Evolutionary conservation across 768 basidiomycete genomes (phyloP).

Genomic region (Termitomyces sp.): DNA sequence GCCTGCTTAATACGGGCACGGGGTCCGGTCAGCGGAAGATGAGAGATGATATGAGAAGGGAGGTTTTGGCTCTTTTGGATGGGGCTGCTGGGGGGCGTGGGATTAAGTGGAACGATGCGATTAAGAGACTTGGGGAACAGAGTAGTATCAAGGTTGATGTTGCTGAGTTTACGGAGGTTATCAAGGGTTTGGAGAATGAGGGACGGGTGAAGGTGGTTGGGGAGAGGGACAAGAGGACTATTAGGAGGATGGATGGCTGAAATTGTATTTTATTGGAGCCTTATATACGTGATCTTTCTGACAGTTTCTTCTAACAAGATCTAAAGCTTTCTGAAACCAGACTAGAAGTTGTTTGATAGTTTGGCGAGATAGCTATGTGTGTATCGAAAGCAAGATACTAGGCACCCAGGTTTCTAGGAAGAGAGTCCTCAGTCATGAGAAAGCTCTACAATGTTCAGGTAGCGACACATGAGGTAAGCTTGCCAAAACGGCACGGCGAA

Average conservation of each 20-base stretch:
- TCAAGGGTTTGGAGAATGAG: slow-evolving; percentile 77
- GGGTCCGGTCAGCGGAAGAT: slow-evolving; percentile 81
- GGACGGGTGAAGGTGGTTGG: slow-evolving; percentile 83
- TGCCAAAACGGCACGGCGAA: background rate
- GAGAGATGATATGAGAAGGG: slow-evolving; percentile 86
- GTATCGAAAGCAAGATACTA: background rate
- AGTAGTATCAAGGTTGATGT: slow-evolving; percentile 77
- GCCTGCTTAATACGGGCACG: slow-evolving; percentile 90
- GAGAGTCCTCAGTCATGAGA: background rate
- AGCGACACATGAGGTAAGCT: background rate
- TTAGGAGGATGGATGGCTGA: slow-evolving; percentile 56
- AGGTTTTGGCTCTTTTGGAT: slow-evolving; percentile 64
- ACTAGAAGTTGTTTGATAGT: too few relatives aligned
- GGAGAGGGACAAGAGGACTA: slow-evolving; percentile 79
- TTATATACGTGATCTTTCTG: background rate
- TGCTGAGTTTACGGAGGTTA: slow-evolving; percentile 77
- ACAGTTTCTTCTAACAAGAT: too few relatives aligned
- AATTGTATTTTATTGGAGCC: background rate
- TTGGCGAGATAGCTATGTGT: too few relatives aligned
- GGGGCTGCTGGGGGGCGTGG: slow-evolving; percentile 49
- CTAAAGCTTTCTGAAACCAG: too few relatives aligned
- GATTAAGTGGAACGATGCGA: slow-evolving; percentile 78
- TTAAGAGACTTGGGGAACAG: slow-evolving; percentile 76
- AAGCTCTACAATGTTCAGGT: background rate
- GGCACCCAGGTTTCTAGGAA: background rate